Evolutionary conservation across 179 eudicot genomes (phyloP), one percentile per base, ranked within the genome.

Genomic region (Beta macrorhiza): DNA sequence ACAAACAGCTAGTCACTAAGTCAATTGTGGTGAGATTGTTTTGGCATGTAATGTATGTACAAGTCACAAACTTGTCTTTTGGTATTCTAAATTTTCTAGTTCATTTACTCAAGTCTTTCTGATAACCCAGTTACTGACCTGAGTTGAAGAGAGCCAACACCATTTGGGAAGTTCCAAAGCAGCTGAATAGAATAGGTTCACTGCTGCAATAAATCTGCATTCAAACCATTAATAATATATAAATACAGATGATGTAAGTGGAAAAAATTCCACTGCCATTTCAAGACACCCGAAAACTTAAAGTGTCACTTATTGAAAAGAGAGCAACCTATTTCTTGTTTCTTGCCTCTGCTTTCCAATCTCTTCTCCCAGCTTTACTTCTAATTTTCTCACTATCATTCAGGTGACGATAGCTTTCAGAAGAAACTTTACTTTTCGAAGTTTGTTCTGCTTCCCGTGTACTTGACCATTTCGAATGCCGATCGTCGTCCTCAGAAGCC

Each of bases 341-440:
- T 85, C 98, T 90, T 67, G 98, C 98, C 79, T 92, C 98, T n/a
- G 88, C 91, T 86, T 93, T 93, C 98, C 97, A 93, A 79, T 91
- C 86, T 85, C 98, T 89, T 74, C 91, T 83, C 52, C 90, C 88
- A 19, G 55, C 79, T 51, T 81, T 84, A 71, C 70, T 62, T 83
- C 85, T 85, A 22, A 72, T 68, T 32, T 77, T 77, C 25, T 82
- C 91, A 59, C 81, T 25, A 79, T 82, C 77, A 53, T 82, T 83
- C 45, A 65, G 2, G 29, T 11, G 12, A 16, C 42, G 14, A 53
- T 32, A 58, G 22, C 42, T 82, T 9, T 45, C 59, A 47, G 78
- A 82, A 37, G 81, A 72, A 85, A 20, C 67, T 78, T 79, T 82
- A 37, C 51, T 81, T 51, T 62, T 81, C 19, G 2, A 29, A 10